Conservation (phyloP, 169 alveolate species). For the Perkinsus chesapeaki region DNA sequence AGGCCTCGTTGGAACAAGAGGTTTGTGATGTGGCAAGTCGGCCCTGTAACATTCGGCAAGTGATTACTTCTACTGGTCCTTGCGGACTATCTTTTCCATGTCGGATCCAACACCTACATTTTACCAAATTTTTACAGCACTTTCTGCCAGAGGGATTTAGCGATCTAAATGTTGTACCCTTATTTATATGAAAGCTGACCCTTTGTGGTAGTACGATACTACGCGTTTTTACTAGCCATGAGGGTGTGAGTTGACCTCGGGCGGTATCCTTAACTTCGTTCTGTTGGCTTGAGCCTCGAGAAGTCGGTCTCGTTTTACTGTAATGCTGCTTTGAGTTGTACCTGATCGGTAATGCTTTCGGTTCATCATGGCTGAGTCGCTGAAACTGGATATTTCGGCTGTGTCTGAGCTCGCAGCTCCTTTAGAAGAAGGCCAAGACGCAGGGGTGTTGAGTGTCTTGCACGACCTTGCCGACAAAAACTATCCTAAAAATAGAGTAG, state of each 20-base stretch:
- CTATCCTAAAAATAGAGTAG: not conserved
- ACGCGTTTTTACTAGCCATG: too few species aligned
- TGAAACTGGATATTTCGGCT: not conserved
- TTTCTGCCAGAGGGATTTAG: too few species aligned
- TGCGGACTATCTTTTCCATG: not conserved
- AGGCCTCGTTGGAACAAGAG: not conserved
- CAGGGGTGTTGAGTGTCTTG: not conserved
- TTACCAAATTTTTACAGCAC: too few species aligned
- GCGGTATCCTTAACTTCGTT: too few species aligned
- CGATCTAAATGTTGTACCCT: too few species aligned
- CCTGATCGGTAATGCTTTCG: not conserved
- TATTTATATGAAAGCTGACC: too few species aligned
- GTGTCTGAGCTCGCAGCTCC: not conserved
- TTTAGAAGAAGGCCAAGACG: not conserved
- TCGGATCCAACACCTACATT: not conserved
- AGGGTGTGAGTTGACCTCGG: too few species aligned
- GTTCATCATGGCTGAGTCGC: not conserved
- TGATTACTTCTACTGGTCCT: not conserved
- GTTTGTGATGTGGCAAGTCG: not conserved
- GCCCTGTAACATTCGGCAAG: not conserved
- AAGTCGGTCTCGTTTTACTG: not conserved
- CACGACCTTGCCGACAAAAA: not conserved
- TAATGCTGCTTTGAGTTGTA: not conserved
- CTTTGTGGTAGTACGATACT: too few species aligned
- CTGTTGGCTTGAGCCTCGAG: too few species aligned